Percentiles rank a stretch among this genome's conserved stretches.
Evolutionary conservation across 2,329 filamentous ascomycete species (phyloP).

Genomic region (Aspergillus hortae): DNA sequence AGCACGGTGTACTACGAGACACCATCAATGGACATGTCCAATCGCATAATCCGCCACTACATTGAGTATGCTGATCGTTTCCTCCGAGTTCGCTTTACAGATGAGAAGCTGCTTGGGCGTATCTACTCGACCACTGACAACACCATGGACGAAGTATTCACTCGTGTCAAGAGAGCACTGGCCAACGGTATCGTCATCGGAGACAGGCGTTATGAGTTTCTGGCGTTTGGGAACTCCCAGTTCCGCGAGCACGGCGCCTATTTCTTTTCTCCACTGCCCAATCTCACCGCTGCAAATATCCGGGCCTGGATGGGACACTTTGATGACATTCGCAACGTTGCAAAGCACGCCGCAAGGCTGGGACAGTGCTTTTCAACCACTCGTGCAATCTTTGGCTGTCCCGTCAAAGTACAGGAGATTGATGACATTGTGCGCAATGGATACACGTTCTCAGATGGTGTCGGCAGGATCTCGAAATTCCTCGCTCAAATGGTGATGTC

Average conservation of each 20-base stretch:
- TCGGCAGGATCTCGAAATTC: constrained; percentile 83
- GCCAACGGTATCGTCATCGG: constrained; percentile 78
- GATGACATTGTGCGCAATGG: constrained; percentile 67
- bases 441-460: constrained; percentile 82
- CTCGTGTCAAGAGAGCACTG: constrained; percentile 67
- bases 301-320: constrained; percentile 86
- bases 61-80: constrained; percentile 70
- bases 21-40: constrained; percentile 79
- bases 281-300: constrained; percentile 70
- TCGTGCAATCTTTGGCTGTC: constrained; percentile 63
- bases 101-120: constrained; percentile 65
- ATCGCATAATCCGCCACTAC: constrained; percentile 77
- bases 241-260: constrained; percentile 88
- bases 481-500: constrained; percentile 69
- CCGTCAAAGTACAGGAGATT: constrained; percentile 57
- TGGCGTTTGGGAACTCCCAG: constrained; percentile 94
- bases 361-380: constrained; percentile 98
- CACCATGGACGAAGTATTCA: constrained; percentile 67
- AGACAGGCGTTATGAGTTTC: constrained; percentile 77
- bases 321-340: constrained; percentile 73
- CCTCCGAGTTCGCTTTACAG: constrained; percentile 82
- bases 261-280: constrained; percentile 74
- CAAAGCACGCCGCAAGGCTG: constrained; percentile 82
- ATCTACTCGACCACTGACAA: constrained; percentile 57
- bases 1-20: constrained; percentile 75